Base-by-base conservation (phyloP, 306 rosid species). In the Glycine tomentella region DNA sequence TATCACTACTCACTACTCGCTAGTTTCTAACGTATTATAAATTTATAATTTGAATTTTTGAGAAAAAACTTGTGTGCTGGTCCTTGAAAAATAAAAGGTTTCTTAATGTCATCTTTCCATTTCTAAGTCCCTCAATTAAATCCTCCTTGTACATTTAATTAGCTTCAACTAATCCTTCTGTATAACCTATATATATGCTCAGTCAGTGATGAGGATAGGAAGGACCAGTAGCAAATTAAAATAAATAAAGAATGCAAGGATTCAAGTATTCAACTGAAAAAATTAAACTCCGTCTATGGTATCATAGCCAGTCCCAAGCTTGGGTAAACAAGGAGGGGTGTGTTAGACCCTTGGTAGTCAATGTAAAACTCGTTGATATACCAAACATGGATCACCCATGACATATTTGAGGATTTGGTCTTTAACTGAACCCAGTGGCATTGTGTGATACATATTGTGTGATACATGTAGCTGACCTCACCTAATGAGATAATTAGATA, bases 61-160 rank as follows among this genome's bases (percentile, higher is more conserved):
- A 33, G n/a, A 45, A 56, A 58, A 71, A 34, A 31, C 12, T 25
- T 25, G 31, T 58, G 72, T 25, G 13, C 48, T 69, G 20, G 50
- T 78, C 59, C 45, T 14, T 8, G 17, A 69, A 56, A 56, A 44
- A 68, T 68, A 78, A 52, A 67, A 68, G 69, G 58, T 44, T 78
- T 76, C 57, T 66, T 66, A 11, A 76, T 50, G 44, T 36, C 64
- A 50, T 50, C 51, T 64, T 20, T 64, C 51, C 73, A 50, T 49
- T 77, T 63, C 44, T n/a, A 34, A 34, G 70, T 14, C 73, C 49
- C 46, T 76, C 62, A 50, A 36, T n/a, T n/a, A n/a, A n/a, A 36
- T 61, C 61, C 31, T 14, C 12, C 80, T 64, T 65, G 51, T 42
- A 42, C 46, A 57, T 50, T 63, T 42, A 42, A 42, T 42, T 42